Conservation (phyloP, 352 stramenopile genomes). For the Phytophthora niederhauseri region DNA sequence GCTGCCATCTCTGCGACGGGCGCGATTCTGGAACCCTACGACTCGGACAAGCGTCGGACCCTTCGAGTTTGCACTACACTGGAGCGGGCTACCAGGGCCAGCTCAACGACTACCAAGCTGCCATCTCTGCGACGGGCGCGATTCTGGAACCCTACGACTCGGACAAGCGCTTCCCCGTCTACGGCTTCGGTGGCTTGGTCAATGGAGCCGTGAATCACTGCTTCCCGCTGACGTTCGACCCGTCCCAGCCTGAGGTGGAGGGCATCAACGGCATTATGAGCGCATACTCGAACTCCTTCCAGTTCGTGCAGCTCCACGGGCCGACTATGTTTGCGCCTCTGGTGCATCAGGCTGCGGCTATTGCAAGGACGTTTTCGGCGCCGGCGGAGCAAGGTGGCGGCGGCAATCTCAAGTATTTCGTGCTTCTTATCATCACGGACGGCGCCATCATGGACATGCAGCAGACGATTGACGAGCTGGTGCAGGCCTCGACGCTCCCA, state of each 20-base stretch:
- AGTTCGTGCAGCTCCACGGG: slow-evolving; percentile 70
- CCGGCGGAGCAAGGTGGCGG: slow-evolving; percentile 26
- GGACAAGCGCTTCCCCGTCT: slow-evolving; percentile 77
- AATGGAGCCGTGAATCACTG: slow-evolving; percentile 72
- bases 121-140: slow-evolving; percentile 65
- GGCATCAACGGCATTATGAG: slow-evolving; percentile 64
- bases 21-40: slow-evolving; percentile 75
- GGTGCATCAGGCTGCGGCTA: slow-evolving; percentile 67
- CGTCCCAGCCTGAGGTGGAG: slow-evolving; percentile 63
- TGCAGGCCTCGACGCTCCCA: slow-evolving; percentile 65
- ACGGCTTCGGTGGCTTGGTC: slow-evolving; percentile 77
- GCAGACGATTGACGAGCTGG: slow-evolving; percentile 70
- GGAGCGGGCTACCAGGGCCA: slow-evolving; percentile 56
- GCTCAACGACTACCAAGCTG: slow-evolving; percentile 83
- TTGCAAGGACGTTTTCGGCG: slow-evolving; percentile 57
- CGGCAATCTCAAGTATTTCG: slow-evolving; percentile 74
- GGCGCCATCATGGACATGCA: slow-evolving; percentile 84
- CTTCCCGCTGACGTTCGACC: slow-evolving; percentile 76
- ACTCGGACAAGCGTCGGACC: slow-evolving; percentile 74
- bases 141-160: slow-evolving; percentile 83
- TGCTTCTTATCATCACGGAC: slow-evolving; percentile 76
- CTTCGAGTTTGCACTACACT: slow-evolving; percentile 67
- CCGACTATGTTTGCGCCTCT: slow-evolving; percentile 84
- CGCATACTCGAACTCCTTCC: slow-evolving; percentile 70
- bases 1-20: slow-evolving; percentile 70